Conservation (phyloP, 768 basidiomycete species). For the Cystoderma amianthinum region DNA sequence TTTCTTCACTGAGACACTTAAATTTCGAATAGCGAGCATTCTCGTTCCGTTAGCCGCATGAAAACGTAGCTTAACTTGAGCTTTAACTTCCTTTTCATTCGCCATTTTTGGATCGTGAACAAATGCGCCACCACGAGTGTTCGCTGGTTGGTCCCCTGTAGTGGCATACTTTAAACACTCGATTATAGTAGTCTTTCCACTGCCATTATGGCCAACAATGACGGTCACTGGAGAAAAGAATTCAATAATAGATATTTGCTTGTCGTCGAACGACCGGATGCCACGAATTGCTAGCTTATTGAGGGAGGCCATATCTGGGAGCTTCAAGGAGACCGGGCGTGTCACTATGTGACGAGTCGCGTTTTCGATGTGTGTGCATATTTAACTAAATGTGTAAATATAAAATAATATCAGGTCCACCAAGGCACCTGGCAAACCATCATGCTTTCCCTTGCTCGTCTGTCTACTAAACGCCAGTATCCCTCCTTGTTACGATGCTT, state of each 20-base stretch:
- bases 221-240: slow-evolving; percentile 98
- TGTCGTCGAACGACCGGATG: slow-evolving; percentile 96
- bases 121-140: slow-evolving; percentile 97
- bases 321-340: neutral
- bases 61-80: slow-evolving; percentile 94
- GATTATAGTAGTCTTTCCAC: slow-evolving; percentile 98
- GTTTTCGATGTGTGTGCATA: too few species aligned
- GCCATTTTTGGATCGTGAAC: slow-evolving; percentile 99
- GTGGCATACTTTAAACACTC: slow-evolving; percentile 99
- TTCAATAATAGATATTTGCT: slow-evolving; percentile 87
- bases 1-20: slow-evolving; percentile 94
- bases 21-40: slow-evolving; percentile 86
- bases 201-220: slow-evolving; percentile 97
- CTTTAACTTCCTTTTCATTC: slow-evolving; percentile 98
- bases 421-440: too few species aligned
- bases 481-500: slow-evolving; percentile 5
- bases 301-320: slow-evolving; percentile 61
- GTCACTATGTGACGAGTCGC: too few species aligned
- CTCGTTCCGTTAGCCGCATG: slow-evolving; percentile 80
- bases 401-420: too few species aligned
- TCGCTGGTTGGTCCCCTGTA: slow-evolving; percentile 96
- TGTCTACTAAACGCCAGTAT: slow-evolving; percentile 1
- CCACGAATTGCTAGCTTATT: slow-evolving; percentile 93
- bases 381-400: too few species aligned
- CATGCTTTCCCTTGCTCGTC: slow-evolving; percentile 7